These are phyloP conservation scores for Isabelozyma rhagii DNA, from an alignment of 805 yeast species.

Conservation along the genomic window DNA sequence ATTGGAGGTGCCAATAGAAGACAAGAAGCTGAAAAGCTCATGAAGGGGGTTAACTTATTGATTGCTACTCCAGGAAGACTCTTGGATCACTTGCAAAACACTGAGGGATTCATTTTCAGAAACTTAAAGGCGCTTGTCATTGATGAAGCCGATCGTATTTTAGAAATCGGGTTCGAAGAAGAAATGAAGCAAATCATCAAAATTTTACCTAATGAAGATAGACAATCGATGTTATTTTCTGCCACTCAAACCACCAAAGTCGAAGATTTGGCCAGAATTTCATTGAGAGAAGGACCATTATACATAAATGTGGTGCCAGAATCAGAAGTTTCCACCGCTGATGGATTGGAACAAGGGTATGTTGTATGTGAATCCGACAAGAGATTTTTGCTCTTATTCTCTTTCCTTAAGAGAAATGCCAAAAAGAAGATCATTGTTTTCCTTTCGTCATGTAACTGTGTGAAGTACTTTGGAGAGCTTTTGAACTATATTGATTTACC, in stretches of 20 bases:
- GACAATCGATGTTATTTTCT: constrained; percentile 97
- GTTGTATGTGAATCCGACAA: constrained; percentile 97
- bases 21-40: constrained; percentile 92
- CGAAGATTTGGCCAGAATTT: constrained; percentile 95
- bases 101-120: constrained; percentile 89
- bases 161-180: constrained; percentile 97
- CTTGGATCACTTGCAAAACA: constrained; percentile 94
- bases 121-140: constrained; percentile 90
- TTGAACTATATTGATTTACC: constrained; percentile 96
- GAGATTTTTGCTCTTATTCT: constrained; percentile 83
- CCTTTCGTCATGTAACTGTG: constrained; percentile 94
- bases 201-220: constrained; percentile 85
- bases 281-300: constrained; percentile 87
- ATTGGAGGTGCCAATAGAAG: constrained; percentile 98
- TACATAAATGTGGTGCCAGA: constrained; percentile 91
- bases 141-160: constrained; percentile 97
- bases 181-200: constrained; percentile 97
- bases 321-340: constrained; percentile 85
- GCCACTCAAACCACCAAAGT: constrained; percentile 99
- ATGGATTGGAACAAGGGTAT: constrained; percentile 97
- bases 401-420: constrained; percentile 88
- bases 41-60: constrained; percentile 88
- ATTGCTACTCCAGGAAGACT: constrained; percentile 98
- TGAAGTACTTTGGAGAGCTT: constrained; percentile 91
- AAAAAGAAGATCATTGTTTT: constrained; percentile 94